Evolutionary conservation across 1,139 yeast genomes (phyloP).

Genomic region (Suhomyces chickasaworum): DNA sequence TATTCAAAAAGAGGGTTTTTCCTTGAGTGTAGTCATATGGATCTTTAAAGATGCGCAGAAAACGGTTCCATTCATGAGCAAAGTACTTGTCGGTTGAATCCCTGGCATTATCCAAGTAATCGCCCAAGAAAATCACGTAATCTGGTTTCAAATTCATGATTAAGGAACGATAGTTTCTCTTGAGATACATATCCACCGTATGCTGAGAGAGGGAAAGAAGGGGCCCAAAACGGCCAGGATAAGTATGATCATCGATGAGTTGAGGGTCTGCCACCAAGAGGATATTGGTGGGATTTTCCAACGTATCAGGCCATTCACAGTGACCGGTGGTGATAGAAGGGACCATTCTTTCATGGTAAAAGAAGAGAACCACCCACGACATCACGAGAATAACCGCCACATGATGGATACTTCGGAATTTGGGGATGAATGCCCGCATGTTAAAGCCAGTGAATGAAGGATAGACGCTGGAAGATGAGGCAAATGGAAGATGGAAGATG

Average conservation of each 20-base stretch:
- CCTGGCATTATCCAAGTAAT: constrained; percentile 56
- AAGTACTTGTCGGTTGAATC: constrained; percentile 44
- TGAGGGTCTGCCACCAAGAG: constrained; percentile 51
- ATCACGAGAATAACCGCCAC: constrained; percentile 20
- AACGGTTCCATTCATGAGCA: constrained; percentile 38
- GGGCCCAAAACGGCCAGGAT: constrained; percentile 46
- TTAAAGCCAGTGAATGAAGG: constrained; percentile 1
- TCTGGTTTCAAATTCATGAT: constrained; percentile 43
- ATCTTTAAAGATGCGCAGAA: constrained; percentile 38
- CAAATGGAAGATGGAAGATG: not conserved
- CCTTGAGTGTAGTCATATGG: constrained; percentile 25
- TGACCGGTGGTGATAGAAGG: constrained; percentile 30
- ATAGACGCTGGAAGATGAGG: not conserved
- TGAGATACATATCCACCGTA: constrained; percentile 52
- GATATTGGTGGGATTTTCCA: constrained; percentile 22
- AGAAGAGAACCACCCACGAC: constrained; percentile 36
- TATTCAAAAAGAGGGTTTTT: constrained; percentile 33
- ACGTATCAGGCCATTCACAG: constrained; percentile 40
- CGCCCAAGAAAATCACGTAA: constrained; percentile 53
- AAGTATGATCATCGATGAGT: constrained; percentile 49
- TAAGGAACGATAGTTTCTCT: constrained; percentile 47
- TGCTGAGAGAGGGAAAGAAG: constrained; percentile 46
- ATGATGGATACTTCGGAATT: constrained; percentile 31
- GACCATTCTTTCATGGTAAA: constrained; percentile 36
- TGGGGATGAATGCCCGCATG: constrained; percentile 17